Conservation (phyloP, 2,329 filamentous ascomycete genomes). For the Sclerotiophoma versabilis region DNA sequence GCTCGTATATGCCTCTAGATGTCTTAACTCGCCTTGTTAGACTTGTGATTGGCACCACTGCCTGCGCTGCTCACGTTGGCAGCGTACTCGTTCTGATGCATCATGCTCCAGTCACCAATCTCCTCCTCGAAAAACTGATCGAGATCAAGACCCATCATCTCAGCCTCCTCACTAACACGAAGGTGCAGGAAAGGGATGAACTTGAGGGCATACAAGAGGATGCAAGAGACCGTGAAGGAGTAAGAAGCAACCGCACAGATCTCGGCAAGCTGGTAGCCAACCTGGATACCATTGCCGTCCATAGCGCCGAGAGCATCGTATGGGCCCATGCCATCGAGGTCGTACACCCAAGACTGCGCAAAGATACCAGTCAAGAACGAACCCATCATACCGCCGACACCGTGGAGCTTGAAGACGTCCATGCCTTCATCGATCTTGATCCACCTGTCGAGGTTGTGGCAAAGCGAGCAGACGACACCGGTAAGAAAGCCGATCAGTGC, state of each 20-base stretch:
- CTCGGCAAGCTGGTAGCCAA: constrained; percentile 64
- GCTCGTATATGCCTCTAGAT: neutral
- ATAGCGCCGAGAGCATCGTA: constrained; percentile 57
- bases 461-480: constrained; percentile 57
- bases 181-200: constrained; percentile 63
- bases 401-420: constrained; percentile 67
- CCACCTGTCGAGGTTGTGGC: constrained; percentile 62
- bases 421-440: constrained; percentile 64
- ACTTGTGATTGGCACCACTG: constrained; percentile 24
- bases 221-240: constrained; percentile 60
- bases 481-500: constrained; percentile 65
- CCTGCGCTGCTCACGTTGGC: constrained; percentile 31
- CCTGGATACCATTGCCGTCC: constrained; percentile 63
- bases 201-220: constrained; percentile 61
- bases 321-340: constrained; percentile 58
- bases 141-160: constrained; percentile 62
- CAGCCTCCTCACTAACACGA: constrained; percentile 62
- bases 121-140: constrained; percentile 66
- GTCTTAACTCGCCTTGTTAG: neutral
- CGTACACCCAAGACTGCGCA: constrained; percentile 57
- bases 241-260: constrained; percentile 62
- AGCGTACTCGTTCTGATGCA: constrained; percentile 37
- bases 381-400: constrained; percentile 64
- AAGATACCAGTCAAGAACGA: constrained; percentile 67
- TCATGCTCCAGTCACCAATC: constrained; percentile 60